These are phyloP conservation scores for Exserohilum rostratum DNA, from an alignment of 2,329 filamentous ascomycete species.

Conservation along the genomic window DNA sequence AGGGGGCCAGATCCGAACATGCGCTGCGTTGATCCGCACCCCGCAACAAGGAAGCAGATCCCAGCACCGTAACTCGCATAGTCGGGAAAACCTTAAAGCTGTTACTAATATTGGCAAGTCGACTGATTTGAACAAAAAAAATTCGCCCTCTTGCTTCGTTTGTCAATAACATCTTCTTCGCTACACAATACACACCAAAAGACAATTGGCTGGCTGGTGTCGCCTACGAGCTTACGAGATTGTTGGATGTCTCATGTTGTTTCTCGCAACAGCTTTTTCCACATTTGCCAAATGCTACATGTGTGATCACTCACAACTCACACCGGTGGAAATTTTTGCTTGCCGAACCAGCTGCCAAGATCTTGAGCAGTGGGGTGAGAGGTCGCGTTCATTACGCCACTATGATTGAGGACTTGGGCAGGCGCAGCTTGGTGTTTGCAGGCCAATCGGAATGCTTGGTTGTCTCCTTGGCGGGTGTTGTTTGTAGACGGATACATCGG, in stretches of 20 bases:
- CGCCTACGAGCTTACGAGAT: not conserved
- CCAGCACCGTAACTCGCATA: not conserved
- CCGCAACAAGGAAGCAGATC: not conserved
- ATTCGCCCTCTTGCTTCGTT: not conserved
- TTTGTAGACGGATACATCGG: constrained; percentile 1
- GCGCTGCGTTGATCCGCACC: not conserved
- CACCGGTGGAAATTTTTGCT: not conserved
- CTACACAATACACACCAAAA: not conserved
- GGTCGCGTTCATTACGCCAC: constrained; percentile 4
- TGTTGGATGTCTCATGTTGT: not conserved
- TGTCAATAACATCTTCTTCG: not conserved
- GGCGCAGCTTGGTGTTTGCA: not conserved
- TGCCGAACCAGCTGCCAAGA: not conserved
- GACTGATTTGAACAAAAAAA: not conserved
- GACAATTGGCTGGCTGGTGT: not conserved
- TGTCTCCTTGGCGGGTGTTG: constrained; percentile 4
- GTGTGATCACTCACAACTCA: not conserved
- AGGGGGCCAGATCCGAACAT: not conserved
- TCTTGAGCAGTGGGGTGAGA: not conserved
- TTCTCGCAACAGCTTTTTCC: not conserved
- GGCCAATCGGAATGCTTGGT: not conserved
- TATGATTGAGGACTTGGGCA: not conserved
- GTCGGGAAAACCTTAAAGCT: not conserved
- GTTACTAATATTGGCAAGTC: not conserved
- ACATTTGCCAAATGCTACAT: constrained; percentile 2